Percentiles rank a stretch among this genome's conserved stretches.
phyloP scores from a whole-genome alignment of 305 asterid genomes.

The Rubia occidens region DNA sequence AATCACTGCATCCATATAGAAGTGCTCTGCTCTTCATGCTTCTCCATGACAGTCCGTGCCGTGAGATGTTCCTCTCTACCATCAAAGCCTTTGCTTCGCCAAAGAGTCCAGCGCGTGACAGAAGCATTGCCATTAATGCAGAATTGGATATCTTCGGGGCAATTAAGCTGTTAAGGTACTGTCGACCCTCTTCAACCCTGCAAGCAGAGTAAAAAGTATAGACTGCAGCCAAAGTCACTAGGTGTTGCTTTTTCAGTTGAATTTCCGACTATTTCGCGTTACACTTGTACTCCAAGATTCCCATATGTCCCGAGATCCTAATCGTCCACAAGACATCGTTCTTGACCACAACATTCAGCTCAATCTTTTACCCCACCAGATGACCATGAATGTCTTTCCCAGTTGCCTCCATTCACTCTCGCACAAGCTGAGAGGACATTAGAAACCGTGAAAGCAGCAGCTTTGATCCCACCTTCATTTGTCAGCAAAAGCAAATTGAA shows the following conservation, averaged over 20 bases:
- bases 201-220: slow-evolving; percentile 22
- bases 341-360: slow-evolving; percentile 13
- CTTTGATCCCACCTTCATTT: slow-evolving; percentile 19
- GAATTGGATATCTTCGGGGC: slow-evolving; percentile 24
- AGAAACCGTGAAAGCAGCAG: slow-evolving; percentile 23
- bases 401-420: slow-evolving; percentile 24
- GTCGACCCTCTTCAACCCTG: slow-evolving; percentile 25
- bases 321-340: slow-evolving; percentile 21
- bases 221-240: slow-evolving; percentile 18
- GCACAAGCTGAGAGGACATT: slow-evolving; percentile 30
- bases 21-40: slow-evolving; percentile 29
- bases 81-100: slow-evolving; percentile 20
- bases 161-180: slow-evolving; percentile 15
- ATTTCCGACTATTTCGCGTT: slow-evolving; percentile 9
- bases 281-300: slow-evolving; percentile 20
- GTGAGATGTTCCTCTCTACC: slow-evolving; percentile 15
- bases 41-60: slow-evolving; percentile 3
- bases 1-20: slow-evolving; percentile 23
- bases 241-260: slow-evolving; percentile 13
- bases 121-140: slow-evolving; percentile 25
- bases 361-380: slow-evolving; percentile 20
- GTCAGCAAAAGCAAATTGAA: slow-evolving; percentile 13
- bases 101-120: slow-evolving; percentile 24
- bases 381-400: slow-evolving; percentile 27
- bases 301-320: slow-evolving; percentile 3